Evolutionary conservation across 2,329 filamentous ascomycete genomes (phyloP), one percentile per base, ranked within the genome.

Genomic region (Exophiala dermatitidis): DNA sequence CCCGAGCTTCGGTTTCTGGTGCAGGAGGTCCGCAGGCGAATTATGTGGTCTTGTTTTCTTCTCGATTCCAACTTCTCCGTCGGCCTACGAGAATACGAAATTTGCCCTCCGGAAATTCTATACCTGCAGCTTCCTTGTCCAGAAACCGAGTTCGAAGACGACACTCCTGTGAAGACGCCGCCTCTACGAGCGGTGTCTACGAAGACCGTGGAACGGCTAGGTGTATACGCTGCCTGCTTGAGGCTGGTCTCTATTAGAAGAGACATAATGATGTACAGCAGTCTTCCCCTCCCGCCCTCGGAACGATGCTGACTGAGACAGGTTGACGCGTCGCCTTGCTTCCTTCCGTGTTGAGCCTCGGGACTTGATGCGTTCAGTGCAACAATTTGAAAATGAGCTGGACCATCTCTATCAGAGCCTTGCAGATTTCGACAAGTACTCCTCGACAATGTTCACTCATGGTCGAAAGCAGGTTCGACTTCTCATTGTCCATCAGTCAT

Each of bases 21-120:
- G 0, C 71, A 72, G 43, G 73, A 75, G 62, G 72, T 71, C 1
- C 70, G 73, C 6, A 68, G 73, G 1, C 67, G 73, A 5, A 63
- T 75, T 19, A 76, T 77, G 74, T 77, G 75, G 75, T 71, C 74
- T 1, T 68, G 77, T 7, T 72, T 71, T 58, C 73, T 76, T 59
- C 71, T 77, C 46, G 74, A 76, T 60, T 72, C 72, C 3, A 70
- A 71, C 53, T 72, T 76, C 52, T 73, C 75, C 28, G 72, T 71
- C 12, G 74, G 75, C 8, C 69, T 74, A 56, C 63, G 69, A 7
- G 75, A 77, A 52, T 74, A 76, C 38, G 74, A 73, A 5, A 62
- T 77, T 7, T 75, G 75, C 66, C 67, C 71, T 3, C 67, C 69
- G 3, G 71, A 74, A 45, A 65, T 66, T 6, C 70, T 77, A 57